Percentiles rank a stretch among this genome's conserved stretches.
Evolutionary conservation across 2,329 filamentous ascomycete species (phyloP).

Genomic region (Penicillium nordicum): DNA sequence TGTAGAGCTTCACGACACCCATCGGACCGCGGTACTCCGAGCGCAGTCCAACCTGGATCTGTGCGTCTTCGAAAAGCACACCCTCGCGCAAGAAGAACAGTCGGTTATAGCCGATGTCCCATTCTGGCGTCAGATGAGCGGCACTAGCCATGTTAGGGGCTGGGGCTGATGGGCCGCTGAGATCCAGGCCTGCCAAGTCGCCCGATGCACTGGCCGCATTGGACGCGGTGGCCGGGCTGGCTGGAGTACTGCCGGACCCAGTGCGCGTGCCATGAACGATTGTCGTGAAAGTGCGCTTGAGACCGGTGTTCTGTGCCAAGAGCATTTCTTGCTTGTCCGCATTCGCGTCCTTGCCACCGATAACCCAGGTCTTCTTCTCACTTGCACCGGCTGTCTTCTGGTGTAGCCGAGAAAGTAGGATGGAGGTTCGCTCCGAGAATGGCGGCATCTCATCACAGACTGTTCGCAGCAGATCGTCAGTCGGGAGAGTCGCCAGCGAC

Average conservation of each 20-base stretch:
- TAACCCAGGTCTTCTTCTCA: constrained; percentile 94
- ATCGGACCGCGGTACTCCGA: constrained; percentile 95
- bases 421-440: constrained; percentile 91
- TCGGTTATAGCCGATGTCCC: constrained; percentile 85
- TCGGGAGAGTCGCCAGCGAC: constrained; percentile 75
- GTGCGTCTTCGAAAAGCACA: constrained; percentile 88
- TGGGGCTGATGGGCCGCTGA: constrained; percentile 61
- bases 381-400: constrained; percentile 91
- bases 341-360: constrained; percentile 95
- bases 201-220: constrained; percentile 48
- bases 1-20: constrained; percentile 92
- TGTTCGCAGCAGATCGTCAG: constrained; percentile 86
- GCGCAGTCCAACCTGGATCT: constrained; percentile 86
- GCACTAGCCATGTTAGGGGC: constrained; percentile 85
- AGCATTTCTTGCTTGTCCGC: constrained; percentile 73
- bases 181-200: constrained; percentile 79
- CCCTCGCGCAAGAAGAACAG: constrained; percentile 78
- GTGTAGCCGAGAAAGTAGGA: constrained; percentile 84
- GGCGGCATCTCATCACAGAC: constrained; percentile 99
- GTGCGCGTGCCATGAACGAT: constrained; percentile 45
- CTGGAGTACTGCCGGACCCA: constrained; percentile 34
- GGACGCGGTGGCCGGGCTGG: constrained; percentile 43
- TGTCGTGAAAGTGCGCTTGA: constrained; percentile 79
- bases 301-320: constrained; percentile 73
- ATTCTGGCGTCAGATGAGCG: constrained; percentile 87